Percentiles rank a stretch among this genome's conserved stretches.
phyloP scores from a whole-genome alignment of 805 yeast genomes.

The Yarrowia porcina region DNA sequence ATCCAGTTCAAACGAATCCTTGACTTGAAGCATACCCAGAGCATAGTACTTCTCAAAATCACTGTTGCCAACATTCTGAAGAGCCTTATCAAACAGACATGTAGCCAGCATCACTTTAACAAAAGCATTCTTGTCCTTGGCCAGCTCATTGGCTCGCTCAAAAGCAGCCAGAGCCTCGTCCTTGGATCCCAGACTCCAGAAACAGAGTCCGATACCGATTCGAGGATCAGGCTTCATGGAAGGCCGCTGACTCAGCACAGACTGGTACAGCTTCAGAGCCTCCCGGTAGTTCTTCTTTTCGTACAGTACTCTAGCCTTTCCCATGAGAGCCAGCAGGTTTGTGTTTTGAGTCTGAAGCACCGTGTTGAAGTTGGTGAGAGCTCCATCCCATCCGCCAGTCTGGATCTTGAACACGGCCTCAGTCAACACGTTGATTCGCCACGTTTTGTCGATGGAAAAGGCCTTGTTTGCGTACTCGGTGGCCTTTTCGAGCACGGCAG shows the following conservation, averaged over 20 bases:
- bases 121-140: constrained; percentile 46
- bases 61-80: constrained; percentile 45
- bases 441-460: constrained; percentile 46
- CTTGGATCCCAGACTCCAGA: constrained; percentile 80
- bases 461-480: constrained; percentile 50
- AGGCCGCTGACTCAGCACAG: constrained; percentile 72
- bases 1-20: constrained; percentile 42
- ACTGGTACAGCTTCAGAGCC: constrained; percentile 81
- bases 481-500: constrained; percentile 38
- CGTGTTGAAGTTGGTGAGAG: constrained; percentile 64
- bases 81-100: constrained; percentile 64
- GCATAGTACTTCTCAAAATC: constrained; percentile 61
- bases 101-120: constrained; percentile 35
- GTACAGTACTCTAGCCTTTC: constrained; percentile 78
- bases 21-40: constrained; percentile 50
- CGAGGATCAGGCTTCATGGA: constrained; percentile 81
- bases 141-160: constrained; percentile 70
- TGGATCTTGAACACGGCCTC: constrained; percentile 63
- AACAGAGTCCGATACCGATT: constrained; percentile 91
- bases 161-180: constrained; percentile 77
- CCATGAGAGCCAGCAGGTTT: constrained; percentile 73
- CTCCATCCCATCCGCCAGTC: constrained; percentile 63
- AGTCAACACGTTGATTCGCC: constrained; percentile 51
- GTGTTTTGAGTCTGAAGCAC: constrained; percentile 52
- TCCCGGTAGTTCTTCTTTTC: constrained; percentile 66